Evolutionary conservation across 2,329 filamentous ascomycete genomes (phyloP), one percentile per base, ranked within the genome.

Genomic region (Rhinocladiella similis): DNA sequence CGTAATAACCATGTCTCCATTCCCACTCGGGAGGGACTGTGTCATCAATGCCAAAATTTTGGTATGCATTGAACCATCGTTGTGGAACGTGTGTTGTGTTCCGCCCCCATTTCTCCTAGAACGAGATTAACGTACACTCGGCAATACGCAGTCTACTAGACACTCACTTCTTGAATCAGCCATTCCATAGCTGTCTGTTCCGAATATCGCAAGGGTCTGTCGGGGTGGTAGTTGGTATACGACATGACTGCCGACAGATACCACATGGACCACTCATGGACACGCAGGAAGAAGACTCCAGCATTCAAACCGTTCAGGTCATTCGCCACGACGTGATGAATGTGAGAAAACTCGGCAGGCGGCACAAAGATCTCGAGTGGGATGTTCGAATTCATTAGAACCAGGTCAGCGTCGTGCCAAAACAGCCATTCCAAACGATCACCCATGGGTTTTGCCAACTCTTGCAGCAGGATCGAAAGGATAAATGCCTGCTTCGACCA

Each of bases 341-440:
- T 60, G 49, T 71, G 56, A 9, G 59, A 27, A 22, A 67, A 62
- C 3, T 65, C 57, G 7, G 46, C 46, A 1, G 71, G 71, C 5
- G 71, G 69, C 16, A 71, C 64, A 57, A 73, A 73, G 18, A 63
- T 62, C 27, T 70, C 67, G 19, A 69, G 60, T 3, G 66, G 66
- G n/a, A 73, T 65, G 14, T 69, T 62, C 1, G 65, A 62, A 56
- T 73, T 73, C 55, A 73, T 65, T 25, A 73, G 54, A 6, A 71
- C 63, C 1, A 68, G 65, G 43, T 73, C 70, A 42, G 63, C 66
- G 50, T 73, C 71, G 36, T 68, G 65, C 67, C 70, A 73, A 54
- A 73, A 69, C 25, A 73, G 57, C 71, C 71, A 73, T 52, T 73
- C 68, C 13, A 69, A 49, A 38, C 70, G 63, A 39, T 70, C 63